These are phyloP conservation scores for Neofusicoccum laricinum DNA, from an alignment of 2,329 filamentous ascomycete genomes.

Conservation along the genomic window DNA sequence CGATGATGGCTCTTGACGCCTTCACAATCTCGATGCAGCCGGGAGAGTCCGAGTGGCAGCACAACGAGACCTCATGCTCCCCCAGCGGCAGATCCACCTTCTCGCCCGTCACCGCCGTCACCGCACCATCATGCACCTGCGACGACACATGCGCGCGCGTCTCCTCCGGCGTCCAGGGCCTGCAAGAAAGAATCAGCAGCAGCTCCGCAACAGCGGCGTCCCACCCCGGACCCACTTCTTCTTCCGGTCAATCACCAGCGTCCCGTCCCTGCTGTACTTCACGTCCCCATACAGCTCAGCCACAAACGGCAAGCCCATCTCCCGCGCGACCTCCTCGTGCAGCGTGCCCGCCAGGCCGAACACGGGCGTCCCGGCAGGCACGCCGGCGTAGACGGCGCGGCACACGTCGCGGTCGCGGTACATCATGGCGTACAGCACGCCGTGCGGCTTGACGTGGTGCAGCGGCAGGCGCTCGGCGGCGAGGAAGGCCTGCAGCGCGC, in stretches of 20 bases:
- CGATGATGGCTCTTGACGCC: conserved; percentile 41
- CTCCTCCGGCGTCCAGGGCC: conserved; percentile 43
- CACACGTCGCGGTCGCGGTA: conserved; percentile 51
- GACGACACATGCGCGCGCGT: conserved; percentile 39
- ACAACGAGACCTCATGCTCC: conserved; percentile 42
- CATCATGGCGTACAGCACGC: conserved; percentile 59
- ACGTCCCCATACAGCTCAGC: conserved; percentile 58
- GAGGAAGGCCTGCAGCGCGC: conserved; percentile 59
- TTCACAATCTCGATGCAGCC: conserved; percentile 44
- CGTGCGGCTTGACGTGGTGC: conserved; percentile 63
- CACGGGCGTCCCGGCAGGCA: conserved; percentile 50
- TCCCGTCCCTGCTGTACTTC: conserved; percentile 52
- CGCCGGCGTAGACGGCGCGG: conserved; percentile 52
- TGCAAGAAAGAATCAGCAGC: conserved; percentile 18
- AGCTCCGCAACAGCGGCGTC: too few species aligned
- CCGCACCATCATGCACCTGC: conserved; percentile 40
- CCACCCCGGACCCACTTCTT: conserved; percentile 46
- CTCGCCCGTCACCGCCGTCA: conserved; percentile 42
- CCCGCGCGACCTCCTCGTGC: conserved; percentile 54
- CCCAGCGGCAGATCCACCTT: conserved; percentile 40
- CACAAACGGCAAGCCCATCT: conserved; percentile 52
- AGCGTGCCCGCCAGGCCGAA: conserved; percentile 55
- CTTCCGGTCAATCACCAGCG: conserved; percentile 56
- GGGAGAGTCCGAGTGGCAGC: conserved; percentile 46
- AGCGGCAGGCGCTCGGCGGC: conserved; percentile 55